These are phyloP conservation scores for Lagenidium giganteum DNA, from an alignment of 352 stramenopile genomes.

Conservation along the genomic window DNA sequence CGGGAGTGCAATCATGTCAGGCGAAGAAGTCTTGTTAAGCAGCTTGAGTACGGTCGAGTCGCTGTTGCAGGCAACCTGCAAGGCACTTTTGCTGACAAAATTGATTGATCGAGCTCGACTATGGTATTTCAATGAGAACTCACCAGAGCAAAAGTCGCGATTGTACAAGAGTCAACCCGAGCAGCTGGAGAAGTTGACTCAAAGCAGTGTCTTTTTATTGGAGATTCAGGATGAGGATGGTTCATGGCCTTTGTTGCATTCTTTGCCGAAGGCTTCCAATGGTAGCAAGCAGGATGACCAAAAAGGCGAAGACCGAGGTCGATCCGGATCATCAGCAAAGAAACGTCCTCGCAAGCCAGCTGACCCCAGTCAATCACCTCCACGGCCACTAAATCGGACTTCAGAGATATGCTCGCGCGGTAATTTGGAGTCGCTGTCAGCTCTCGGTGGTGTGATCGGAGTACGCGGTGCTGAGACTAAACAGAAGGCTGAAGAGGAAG, in stretches of 20 bases:
- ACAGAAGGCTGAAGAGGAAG: constrained; percentile 5
- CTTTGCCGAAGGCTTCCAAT: no score
- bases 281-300: constrained; percentile 18
- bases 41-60: constrained; percentile 49
- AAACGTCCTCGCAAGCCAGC: constrained; percentile 29
- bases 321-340: constrained; percentile 1
- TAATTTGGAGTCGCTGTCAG: constrained; percentile 55
- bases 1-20: constrained; percentile 68
- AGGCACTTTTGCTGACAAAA: constrained; percentile 68
- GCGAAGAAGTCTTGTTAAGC: constrained; percentile 75
- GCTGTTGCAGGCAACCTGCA: constrained; percentile 68
- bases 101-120: constrained; percentile 63
- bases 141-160: constrained; percentile 63
- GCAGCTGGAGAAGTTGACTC: constrained; percentile 52
- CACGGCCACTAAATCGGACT: constrained; percentile 40
- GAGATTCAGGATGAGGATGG: constrained; percentile 83
- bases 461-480: constrained; percentile 8
- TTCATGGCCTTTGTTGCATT: constrained; percentile 79
- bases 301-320: constrained; percentile 10
- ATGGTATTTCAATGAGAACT: constrained; percentile 79
- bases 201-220: constrained; percentile 75
- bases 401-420: constrained; percentile 75
- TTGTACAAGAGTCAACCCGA: constrained; percentile 36
- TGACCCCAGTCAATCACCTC: no score
- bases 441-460: constrained; percentile 24